Evolutionary conservation across 192 early-diverging fungal genomes (phyloP).

Genomic region (Dissophora ornata): DNA sequence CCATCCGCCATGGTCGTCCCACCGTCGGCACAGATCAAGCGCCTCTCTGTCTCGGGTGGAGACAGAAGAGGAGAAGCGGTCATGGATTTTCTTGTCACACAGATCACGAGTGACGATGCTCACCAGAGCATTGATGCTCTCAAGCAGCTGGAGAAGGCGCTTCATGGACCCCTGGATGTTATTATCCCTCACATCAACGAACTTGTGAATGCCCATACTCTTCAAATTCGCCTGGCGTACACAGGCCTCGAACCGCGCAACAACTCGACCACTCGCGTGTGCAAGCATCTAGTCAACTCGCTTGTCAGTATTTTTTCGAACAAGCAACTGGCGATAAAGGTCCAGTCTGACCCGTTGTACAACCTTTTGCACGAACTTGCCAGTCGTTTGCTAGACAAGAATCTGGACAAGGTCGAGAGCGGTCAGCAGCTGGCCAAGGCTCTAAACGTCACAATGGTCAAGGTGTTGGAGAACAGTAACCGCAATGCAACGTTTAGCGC

Average conservation of each 20-base stretch:
- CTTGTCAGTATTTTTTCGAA: conserved; percentile 83
- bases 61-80: conserved; percentile 57
- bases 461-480: conserved; percentile 90
- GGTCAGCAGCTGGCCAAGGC: conserved; percentile 72
- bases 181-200: conserved; percentile 72
- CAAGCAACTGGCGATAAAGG: conserved; percentile 70
- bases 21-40: conserved; percentile 47
- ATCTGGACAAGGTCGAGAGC: conserved; percentile 68
- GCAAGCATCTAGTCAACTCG: conserved; percentile 83
- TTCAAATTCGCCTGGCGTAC: conserved; percentile 82
- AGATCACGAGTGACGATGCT: conserved; percentile 74
- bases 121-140: conserved; percentile 78
- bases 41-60: conserved; percentile 39
- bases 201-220: conserved; percentile 75
- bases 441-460: conserved; percentile 90
- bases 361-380: conserved; percentile 83
- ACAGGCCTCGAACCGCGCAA: conserved; percentile 63
- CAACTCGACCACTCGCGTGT: conserved; percentile 69
- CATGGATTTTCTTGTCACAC: conserved; percentile 75
- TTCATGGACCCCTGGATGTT: conserved; percentile 63
- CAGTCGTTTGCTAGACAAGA: conserved; percentile 82
- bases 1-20: conserved; percentile 35
- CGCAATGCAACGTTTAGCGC: conserved; percentile 77
- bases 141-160: conserved; percentile 75
- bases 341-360: conserved; percentile 73